Base-by-base conservation (phyloP, 352 stramenopile genomes). In the Elongisporangium prolatum region DNA sequence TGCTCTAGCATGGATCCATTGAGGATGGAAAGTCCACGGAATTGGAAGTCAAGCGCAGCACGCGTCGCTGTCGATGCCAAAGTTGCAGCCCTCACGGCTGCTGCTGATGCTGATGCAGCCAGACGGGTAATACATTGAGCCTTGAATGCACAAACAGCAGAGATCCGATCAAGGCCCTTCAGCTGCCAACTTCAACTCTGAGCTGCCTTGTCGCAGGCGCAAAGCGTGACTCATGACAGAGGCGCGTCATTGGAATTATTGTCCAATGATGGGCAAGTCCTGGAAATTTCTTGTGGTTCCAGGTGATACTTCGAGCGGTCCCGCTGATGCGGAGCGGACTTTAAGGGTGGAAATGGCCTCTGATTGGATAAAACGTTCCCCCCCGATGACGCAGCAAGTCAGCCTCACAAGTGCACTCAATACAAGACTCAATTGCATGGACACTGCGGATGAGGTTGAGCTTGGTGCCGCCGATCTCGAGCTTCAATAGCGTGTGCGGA, bases 141-240 rank as follows among this genome's bases (percentile, higher is more conserved):
- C 9, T 14, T 40, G 28, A 40, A 40, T 40, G 28, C 28, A 40
- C 28, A 40, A 40, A 40, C 28, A 40, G 28, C 28, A 13, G 28
- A 40, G 28, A 5, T 8, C 28, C 28, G 28, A 9, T 8, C 28
- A 14, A 5, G 9, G 28, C 28, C 9, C 52, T 48, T 18, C 52
- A 57, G 16, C 16, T 24, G 24, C 52, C 28, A 44, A 37, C 28
- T 20, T 40, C 13, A 16, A 17, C 9, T 17, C 22, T 22, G 8
- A 21, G 21, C 44, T 25, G 51, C 22, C 50, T 54, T 17, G 38
- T 56, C 21, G 18, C 28, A 40, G 28, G 56, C 56, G 22, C 56
- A 57, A 68, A 59, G 56, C 38, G 52, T 20, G 16, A 17, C 17
- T n/a, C 53, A 18, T 65, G 63, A 69, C 61, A 52, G 22, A 8